Base-by-base conservation (phyloP, 305 asterid species). In the Rubia occidens region DNA sequence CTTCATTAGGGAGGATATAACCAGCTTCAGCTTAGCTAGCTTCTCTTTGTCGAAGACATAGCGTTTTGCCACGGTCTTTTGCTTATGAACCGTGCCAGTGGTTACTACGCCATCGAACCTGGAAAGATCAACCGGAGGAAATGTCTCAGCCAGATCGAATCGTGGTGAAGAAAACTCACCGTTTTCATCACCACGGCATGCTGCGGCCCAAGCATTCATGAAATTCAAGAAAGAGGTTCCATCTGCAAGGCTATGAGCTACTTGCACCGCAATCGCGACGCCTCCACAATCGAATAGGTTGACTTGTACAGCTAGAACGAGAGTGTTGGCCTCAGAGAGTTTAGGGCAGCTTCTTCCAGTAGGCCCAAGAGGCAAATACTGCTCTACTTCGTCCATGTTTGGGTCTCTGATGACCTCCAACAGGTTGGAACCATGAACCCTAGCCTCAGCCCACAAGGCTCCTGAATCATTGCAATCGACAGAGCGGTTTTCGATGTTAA, bases 391-490 rank as follows among this genome's bases (percentile, higher is more conserved):
- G 7, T 75, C 84, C 79, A 75, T 74, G n/a, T 53, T 35, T 0
- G 80, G 70, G 5, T 80, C 54, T 11, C 47, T 54, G 26, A 62
- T 21, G 4, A 71, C 55, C 3, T 75, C 62, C 2, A 73, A 69
- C 17, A 78, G 72, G 2, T 14, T 60, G 37, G 79, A 24, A 13
- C 17, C 55, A 35, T 69, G 71, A 64, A 78, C 86, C 26, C 47
- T 72, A 4, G 81, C 73, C 51, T 82, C 78, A 14, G 70, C 26
- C 65, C 59, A 77, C 26, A 72, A 73, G 2, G 67, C 77, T 0
- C 86, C 86, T 2, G 67, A 58, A 26, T 82, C 82, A 11, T 79
- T 44, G 67, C 78, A 79, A 11, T 72, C 76, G 15, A 82, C 44
- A 15, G 37, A 47, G 7, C 56, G 54, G 11, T 47, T 39, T 0